A percentile compares a stretch with the other conserved stretches of the same genome.
Evolutionary conservation across 495 filamentous ascomycete species (phyloP).

Genomic region (Aspergillus hancockii): DNA sequence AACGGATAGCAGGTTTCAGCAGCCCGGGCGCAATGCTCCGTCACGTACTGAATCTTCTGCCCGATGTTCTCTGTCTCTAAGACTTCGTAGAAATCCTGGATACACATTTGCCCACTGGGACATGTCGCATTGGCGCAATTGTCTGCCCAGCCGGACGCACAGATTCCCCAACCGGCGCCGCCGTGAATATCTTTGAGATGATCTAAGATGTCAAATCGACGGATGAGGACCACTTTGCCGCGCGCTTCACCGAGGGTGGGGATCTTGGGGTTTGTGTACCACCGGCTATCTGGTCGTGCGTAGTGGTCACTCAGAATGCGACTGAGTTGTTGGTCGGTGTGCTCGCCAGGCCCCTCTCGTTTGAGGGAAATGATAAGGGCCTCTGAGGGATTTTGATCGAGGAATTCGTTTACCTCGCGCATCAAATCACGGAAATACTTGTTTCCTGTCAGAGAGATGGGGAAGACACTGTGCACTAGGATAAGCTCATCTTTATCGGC

Average conservation of each 20-base stretch:
- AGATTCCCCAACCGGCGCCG: slow-evolving; percentile 74
- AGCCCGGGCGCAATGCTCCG: slow-evolving; percentile 74
- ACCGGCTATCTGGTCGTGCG: slow-evolving; percentile 59
- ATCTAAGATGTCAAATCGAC: slow-evolving; percentile 73
- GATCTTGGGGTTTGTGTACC: slow-evolving; percentile 79
- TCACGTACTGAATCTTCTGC: slow-evolving; percentile 74
- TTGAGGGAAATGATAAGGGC: slow-evolving; percentile 86
- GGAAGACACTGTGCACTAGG: slow-evolving; percentile 78
- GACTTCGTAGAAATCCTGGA: slow-evolving; percentile 97
- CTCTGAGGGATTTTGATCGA: slow-evolving; percentile 77
- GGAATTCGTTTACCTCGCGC: slow-evolving; percentile 67
- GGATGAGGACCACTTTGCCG: slow-evolving; percentile 81
- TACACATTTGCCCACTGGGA: slow-evolving; percentile 72
- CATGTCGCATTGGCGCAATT: slow-evolving; percentile 78
- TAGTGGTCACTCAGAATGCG: slow-evolving; percentile 72
- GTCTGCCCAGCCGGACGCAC: slow-evolving; percentile 83
- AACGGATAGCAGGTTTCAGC: slow-evolving; percentile 49
- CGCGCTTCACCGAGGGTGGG: slow-evolving; percentile 79
- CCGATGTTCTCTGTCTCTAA: slow-evolving; percentile 71
- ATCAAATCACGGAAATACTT: slow-evolving; percentile 78
- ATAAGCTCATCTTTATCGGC: slow-evolving; percentile 56
- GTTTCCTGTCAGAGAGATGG: slow-evolving; percentile 66
- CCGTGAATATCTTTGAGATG: slow-evolving; percentile 58
- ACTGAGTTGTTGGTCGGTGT: slow-evolving; percentile 77
- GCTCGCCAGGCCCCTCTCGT: slow-evolving; percentile 79